phyloP scores from a whole-genome alignment of 106 monocot genomes.

The Chionographis japonica region DNA sequence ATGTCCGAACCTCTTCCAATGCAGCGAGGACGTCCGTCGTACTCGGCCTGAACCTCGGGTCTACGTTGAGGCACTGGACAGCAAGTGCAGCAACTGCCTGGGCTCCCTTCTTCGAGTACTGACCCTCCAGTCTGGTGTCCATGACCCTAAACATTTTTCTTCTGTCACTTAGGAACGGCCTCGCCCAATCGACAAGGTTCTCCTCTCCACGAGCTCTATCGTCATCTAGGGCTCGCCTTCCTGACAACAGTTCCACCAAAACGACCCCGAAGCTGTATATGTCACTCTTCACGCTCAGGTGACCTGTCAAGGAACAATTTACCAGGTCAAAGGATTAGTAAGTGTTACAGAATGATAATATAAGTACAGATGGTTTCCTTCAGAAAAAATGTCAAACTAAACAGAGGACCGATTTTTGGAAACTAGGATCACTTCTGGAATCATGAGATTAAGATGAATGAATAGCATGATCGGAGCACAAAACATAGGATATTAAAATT shows the following conservation, averaged over 20 bases:
- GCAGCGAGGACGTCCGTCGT: conserved; percentile 56
- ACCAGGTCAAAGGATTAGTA: not conserved
- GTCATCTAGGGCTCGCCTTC: conserved; percentile 65
- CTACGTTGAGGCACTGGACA: conserved; percentile 51
- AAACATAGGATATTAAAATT: no score
- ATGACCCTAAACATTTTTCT: conserved; percentile 76
- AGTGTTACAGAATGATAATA: no score
- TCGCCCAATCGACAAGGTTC: conserved; percentile 74
- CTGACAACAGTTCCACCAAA: conserved; percentile 71
- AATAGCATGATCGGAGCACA: no score
- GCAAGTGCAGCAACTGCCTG: conserved; percentile 52
- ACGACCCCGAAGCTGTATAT: conserved; percentile 94
- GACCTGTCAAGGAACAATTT: conserved; percentile 40
- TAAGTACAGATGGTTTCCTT: no score
- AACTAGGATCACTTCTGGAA: no score
- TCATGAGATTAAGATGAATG: no score
- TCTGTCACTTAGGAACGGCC: conserved; percentile 51
- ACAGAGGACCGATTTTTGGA: no score
- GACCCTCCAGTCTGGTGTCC: conserved; percentile 86
- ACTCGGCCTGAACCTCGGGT: conserved; percentile 55
- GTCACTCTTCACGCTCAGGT: conserved; percentile 70
- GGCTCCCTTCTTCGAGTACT: conserved; percentile 81
- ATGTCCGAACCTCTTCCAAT: conserved; percentile 35
- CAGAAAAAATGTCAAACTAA: no score
- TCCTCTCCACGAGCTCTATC: conserved; percentile 37